phyloP scores from a whole-genome alignment of 2,329 filamentous ascomycete genomes.

The Trichoderma gracile region DNA sequence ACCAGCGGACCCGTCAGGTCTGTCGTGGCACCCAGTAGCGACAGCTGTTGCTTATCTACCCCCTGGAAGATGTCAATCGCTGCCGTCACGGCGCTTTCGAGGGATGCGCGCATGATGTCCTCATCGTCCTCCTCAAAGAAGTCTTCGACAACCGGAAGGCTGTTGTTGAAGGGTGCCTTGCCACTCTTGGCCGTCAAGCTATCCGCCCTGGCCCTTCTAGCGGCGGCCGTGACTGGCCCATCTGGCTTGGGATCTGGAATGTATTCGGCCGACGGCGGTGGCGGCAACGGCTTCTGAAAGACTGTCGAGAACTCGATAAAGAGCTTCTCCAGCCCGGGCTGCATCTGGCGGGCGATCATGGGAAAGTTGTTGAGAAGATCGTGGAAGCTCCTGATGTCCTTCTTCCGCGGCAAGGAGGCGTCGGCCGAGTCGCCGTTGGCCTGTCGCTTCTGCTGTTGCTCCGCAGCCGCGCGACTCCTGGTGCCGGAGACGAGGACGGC shows the following conservation, averaged over 20 bases:
- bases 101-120: constrained; percentile 79
- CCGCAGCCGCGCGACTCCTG: constrained; percentile 42
- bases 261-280: constrained; percentile 63
- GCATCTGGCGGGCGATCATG: constrained; percentile 95
- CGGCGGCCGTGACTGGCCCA: constrained; percentile 56
- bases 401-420: constrained; percentile 61
- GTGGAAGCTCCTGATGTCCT: constrained; percentile 86
- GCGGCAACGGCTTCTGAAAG: constrained; percentile 80
- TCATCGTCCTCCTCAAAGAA: constrained; percentile 88
- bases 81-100: constrained; percentile 88
- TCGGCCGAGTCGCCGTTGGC: constrained; percentile 46
- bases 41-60: constrained; percentile 94
- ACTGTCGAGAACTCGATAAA: constrained; percentile 87
- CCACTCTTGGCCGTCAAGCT: constrained; percentile 44
- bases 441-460: constrained; percentile 39
- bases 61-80: constrained; percentile 95
- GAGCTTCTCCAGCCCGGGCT: constrained; percentile 81
- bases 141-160: constrained; percentile 57
- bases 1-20: constrained; percentile 90
- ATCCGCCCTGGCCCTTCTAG: constrained; percentile 57
- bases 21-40: constrained; percentile 86
- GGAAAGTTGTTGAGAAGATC: constrained; percentile 90
- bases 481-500: constrained; percentile 58
- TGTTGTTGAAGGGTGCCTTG: constrained; percentile 36
- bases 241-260: constrained; percentile 61